A percentile compares a stretch with the other conserved stretches of the same genome.
Conservation (phyloP, 768 basidiomycete genomes). For the Lactarius sp. region DNA sequence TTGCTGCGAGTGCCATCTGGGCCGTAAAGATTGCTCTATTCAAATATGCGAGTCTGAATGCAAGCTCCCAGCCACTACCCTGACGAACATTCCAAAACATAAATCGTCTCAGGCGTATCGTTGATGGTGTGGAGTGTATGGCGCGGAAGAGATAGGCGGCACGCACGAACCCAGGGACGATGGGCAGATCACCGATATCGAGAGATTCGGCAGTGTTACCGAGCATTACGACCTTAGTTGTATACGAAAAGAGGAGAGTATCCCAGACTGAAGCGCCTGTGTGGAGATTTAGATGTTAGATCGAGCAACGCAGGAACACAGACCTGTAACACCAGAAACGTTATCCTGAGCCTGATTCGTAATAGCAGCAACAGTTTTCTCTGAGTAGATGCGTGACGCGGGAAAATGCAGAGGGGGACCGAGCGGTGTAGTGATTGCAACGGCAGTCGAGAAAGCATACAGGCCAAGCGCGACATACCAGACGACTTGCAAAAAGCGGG, state of each 20-base stretch:
- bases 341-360: constrained; percentile 69
- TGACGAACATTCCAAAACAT: constrained; percentile 53
- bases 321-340: constrained; percentile 60
- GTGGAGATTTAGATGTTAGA: background rate
- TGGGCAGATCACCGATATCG: constrained; percentile 85
- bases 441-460: constrained; percentile 41
- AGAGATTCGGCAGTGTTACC: constrained; percentile 69
- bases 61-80: constrained; percentile 62
- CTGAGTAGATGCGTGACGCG: constrained; percentile 65
- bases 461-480: constrained; percentile 53
- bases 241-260: constrained; percentile 77
- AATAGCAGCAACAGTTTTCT: constrained; percentile 54
- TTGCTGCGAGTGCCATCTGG: constrained; percentile 48
- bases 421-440: constrained; percentile 52
- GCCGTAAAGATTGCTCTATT: constrained; percentile 42
- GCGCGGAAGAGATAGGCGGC: constrained; percentile 52
- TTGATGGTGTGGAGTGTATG: constrained; percentile 57
- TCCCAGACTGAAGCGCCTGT: constrained; percentile 56
- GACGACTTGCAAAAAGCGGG: constrained; percentile 31
- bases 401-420: constrained; percentile 77
- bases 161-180: constrained; percentile 72
- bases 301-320: constrained; percentile 11
- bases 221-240: constrained; percentile 81
- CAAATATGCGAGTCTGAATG: constrained; percentile 54
- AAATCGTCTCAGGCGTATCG: constrained; percentile 43